Percentiles rank a stretch among this genome's conserved stretches.
phyloP scores from a whole-genome alignment of 2,329 filamentous ascomycete genomes.

The Colletotrichum limetticola region DNA sequence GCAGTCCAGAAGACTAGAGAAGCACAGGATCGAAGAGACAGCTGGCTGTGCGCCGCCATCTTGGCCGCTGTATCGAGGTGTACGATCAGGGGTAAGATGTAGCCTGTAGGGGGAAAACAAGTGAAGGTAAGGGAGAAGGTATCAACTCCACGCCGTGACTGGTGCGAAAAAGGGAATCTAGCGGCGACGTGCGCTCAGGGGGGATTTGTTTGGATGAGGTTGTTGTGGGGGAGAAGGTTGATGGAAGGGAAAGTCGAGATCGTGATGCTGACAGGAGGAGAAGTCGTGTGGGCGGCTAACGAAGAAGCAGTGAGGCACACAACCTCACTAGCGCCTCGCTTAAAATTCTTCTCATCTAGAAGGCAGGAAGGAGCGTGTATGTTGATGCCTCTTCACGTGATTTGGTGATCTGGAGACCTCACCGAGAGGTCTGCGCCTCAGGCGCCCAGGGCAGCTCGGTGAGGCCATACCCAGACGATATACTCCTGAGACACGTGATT shows the following conservation, averaged over 20 bases:
- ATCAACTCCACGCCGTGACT: not conserved
- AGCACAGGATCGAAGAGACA: not conserved
- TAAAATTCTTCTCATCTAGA: not conserved
- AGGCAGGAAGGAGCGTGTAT: not conserved
- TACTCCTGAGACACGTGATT: not conserved
- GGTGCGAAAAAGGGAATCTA: not conserved
- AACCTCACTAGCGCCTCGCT: not conserved
- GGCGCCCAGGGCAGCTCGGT: not conserved
- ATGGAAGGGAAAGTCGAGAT: not conserved
- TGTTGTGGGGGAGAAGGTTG: not conserved
- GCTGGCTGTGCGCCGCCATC: not conserved
- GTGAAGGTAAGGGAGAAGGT: no score
- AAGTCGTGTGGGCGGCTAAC: not conserved
- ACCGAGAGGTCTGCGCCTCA: not conserved
- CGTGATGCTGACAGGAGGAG: not conserved
- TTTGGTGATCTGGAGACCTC: slow-evolving; percentile 5
- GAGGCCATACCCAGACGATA: not conserved
- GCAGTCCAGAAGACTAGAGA: not conserved
- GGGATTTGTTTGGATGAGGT: not conserved
- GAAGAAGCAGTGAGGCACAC: not conserved
- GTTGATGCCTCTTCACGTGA: slow-evolving; percentile 7
- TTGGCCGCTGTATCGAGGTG: not conserved
- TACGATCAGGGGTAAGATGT: no score
- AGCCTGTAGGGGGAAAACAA: not conserved
- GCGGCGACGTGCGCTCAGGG: not conserved